Conservation (phyloP, 371 early-diverging fungal genomes). For the Rhizopus sp. region DNA sequence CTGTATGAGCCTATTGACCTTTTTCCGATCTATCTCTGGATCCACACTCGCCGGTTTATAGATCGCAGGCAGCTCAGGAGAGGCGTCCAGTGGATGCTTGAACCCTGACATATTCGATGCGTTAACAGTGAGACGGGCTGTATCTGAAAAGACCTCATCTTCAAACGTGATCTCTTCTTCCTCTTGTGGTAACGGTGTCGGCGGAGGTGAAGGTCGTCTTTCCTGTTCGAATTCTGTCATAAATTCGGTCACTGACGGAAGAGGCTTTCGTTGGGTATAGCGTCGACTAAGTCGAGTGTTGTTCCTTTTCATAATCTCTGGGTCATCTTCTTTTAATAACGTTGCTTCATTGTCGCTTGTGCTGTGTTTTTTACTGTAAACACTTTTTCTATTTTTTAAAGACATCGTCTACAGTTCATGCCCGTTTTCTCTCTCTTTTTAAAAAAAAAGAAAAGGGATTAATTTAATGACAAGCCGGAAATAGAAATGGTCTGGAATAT, state of each 20-base stretch:
- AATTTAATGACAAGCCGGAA: too few relatives aligned
- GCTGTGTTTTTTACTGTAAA: neutral
- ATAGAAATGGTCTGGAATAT: too few relatives aligned
- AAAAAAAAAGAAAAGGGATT: constrained; percentile 1
- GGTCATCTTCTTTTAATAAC: neutral
- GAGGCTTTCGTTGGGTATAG: constrained; percentile 21
- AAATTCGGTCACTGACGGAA: constrained; percentile 18
- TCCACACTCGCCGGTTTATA: constrained; percentile 29
- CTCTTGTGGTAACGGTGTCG: neutral
- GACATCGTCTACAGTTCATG: constrained; percentile 1
- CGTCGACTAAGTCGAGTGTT: constrained; percentile 11
- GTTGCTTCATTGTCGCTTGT: neutral
- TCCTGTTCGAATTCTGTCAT: constrained; percentile 29
- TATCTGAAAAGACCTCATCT: constrained; percentile 39
- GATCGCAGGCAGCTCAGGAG: neutral
- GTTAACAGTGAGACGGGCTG: constrained; percentile 39
- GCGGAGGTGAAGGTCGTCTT: constrained; percentile 14
- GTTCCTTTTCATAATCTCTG: neutral
- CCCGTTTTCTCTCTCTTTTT: neutral
- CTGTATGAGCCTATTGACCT: constrained; percentile 6
- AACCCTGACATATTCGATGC: constrained; percentile 22
- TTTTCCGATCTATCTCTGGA: constrained; percentile 22
- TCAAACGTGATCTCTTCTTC: constrained; percentile 10
- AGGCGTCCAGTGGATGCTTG: neutral
- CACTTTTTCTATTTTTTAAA: neutral